Evolutionary conservation across 2,329 filamentous ascomycete species (phyloP), one percentile per base, ranked within the genome.

Genomic region (Trichoderma sp.): DNA sequence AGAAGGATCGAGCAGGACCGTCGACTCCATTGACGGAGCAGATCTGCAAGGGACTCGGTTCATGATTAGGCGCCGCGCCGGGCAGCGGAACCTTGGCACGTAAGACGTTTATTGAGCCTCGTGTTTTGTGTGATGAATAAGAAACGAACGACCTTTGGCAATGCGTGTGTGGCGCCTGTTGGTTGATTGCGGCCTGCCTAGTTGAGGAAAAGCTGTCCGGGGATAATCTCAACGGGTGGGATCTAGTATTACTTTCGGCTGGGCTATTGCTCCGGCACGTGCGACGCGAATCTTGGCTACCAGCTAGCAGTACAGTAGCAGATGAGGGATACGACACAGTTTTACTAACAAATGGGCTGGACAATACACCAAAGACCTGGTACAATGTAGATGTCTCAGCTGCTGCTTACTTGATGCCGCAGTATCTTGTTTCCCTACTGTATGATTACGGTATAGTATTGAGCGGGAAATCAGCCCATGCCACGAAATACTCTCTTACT

Each of bases 31-130:
- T 27, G 58, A 52, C 45, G n/a, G n/a, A 9, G 59, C 22, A 25
- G 45, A 25, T 8, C 9, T 3, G 7, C n/a, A 25, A 34, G 25
- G 19, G 61, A 13, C 35, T 57, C 61, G 61, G 61, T 56, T 65
- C 27, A 27, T 65, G 52, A 65, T 48, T 48, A 48, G 37, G 52
- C 37, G 61, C 61, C 52, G 61, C 37, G 61, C 61, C 61, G 61
- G 39, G 2, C 13, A 34, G 27, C n/a, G 19, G 52, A 10, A 34
- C 37, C 50, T 25, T 29, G 34, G 59, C 32, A n/a, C 29, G 61
- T 57, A 65, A 65, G 27, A 65, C 27, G 27, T 45, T 57, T 57
- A 56, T 56, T 35, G 19, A 9, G 22, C 35, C 13, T 22, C 22
- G 45, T 39, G 17, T 63, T 25, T 48, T 10, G 42, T 22, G n/a